Conservation (phyloP, 1,284 basidiomycete species). For the Heliocybe sulcata region DNA sequence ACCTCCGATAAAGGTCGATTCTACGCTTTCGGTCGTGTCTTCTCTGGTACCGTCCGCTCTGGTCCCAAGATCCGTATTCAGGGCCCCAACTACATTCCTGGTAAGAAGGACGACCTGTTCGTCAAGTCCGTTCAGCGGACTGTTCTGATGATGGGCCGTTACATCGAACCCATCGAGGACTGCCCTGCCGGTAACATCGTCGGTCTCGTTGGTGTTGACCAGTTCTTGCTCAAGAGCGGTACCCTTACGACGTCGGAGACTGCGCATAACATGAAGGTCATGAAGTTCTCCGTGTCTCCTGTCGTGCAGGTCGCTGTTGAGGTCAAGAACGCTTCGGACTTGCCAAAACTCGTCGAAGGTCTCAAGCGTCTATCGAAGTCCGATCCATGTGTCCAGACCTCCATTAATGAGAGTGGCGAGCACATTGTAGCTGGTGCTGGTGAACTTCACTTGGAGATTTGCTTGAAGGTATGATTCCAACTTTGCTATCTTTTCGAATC, state of each 20-base stretch:
- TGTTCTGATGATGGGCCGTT: slow-evolving; percentile 99
- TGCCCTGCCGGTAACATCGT: slow-evolving; percentile 99
- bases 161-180: slow-evolving; percentile 98
- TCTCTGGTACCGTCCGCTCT: slow-evolving; percentile 95
- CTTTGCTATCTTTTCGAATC: not conserved
- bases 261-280: slow-evolving; percentile 99
- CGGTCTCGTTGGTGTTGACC: slow-evolving; percentile 99
- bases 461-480: slow-evolving; percentile 86
- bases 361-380: slow-evolving; percentile 99
- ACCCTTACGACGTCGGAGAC: slow-evolving; percentile 97
- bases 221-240: slow-evolving; percentile 99
- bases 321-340: slow-evolving; percentile 99
- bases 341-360: slow-evolving; percentile 99
- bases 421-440: slow-evolving; percentile 99
- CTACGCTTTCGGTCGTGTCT: slow-evolving; percentile 99
- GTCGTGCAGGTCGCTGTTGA: slow-evolving; percentile 99
- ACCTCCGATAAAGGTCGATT: slow-evolving; percentile 99
- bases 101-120: slow-evolving; percentile 99
- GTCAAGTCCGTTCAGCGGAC: slow-evolving; percentile 99
- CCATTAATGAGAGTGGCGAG: slow-evolving; percentile 90
- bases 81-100: slow-evolving; percentile 97
- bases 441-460: slow-evolving; percentile 99
- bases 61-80: slow-evolving; percentile 99
- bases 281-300: slow-evolving; percentile 99
- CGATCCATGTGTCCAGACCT: slow-evolving; percentile 98